Conservation (phyloP, 768 basidiomycete species). For the Lactifluus subvellereus region DNA sequence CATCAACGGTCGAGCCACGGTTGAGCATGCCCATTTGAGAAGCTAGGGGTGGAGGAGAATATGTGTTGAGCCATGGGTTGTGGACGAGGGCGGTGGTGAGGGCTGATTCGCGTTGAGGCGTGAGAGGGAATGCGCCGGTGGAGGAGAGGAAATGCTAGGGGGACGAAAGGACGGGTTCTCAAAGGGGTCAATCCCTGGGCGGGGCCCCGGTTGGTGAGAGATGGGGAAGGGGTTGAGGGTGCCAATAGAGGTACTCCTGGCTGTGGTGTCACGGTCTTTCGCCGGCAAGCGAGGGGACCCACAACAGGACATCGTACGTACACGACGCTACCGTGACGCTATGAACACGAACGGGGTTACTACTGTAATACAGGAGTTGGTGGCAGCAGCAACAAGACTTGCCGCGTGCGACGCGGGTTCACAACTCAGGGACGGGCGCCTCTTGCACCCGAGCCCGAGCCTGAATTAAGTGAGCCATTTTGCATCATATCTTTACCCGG, state of each 20-base stretch:
- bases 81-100: not conserved
- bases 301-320: slow-evolving; percentile 64
- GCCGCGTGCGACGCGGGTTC: too few relatives aligned
- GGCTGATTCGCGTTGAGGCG: not conserved
- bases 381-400: too few relatives aligned
- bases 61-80: not conserved
- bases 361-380: too few relatives aligned
- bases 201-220: slow-evolving; percentile 48
- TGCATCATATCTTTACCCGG: too few relatives aligned
- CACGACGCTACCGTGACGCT: too few relatives aligned
- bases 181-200: slow-evolving; percentile 21
- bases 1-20: not conserved
- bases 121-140: not conserved
- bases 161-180: not conserved
- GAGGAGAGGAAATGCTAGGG: slow-evolving; percentile 1
- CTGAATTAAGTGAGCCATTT: not conserved
- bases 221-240: slow-evolving; percentile 34
- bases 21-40: not conserved
- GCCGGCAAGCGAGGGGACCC: slow-evolving; percentile 31
- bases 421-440: too few relatives aligned
- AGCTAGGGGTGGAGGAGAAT: not conserved
- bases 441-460: not conserved
- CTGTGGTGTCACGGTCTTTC: slow-evolving; percentile 24
- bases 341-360: too few relatives aligned
- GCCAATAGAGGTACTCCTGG: slow-evolving; percentile 31